phyloP scores from a whole-genome alignment of 2,329 filamentous ascomycete species.

The Tolypocladium tundrense region DNA sequence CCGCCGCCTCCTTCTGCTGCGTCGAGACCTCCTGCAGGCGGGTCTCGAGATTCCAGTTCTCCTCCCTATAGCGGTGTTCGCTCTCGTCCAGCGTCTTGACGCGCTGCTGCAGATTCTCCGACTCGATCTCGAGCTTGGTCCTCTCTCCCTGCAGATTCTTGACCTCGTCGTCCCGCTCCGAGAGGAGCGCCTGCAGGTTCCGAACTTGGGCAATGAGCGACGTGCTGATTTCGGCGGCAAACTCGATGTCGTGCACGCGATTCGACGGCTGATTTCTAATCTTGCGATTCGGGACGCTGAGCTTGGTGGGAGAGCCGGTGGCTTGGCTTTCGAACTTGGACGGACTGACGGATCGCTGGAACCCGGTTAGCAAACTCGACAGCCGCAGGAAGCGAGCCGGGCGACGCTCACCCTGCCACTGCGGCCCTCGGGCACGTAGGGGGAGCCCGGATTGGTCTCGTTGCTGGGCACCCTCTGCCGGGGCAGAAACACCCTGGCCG shows the following conservation, averaged over 20 bases:
- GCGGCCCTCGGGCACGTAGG: slow-evolving; percentile 41
- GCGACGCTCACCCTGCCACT: slow-evolving; percentile 38
- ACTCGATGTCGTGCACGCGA: slow-evolving; percentile 90
- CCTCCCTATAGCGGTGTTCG: slow-evolving; percentile 93
- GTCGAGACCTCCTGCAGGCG: slow-evolving; percentile 76
- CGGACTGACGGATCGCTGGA: slow-evolving; percentile 58
- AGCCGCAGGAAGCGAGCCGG: not conserved
- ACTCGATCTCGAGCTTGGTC: slow-evolving; percentile 71
- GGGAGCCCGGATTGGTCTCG: slow-evolving; percentile 44
- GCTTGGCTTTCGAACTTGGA: slow-evolving; percentile 77
- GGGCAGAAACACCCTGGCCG: slow-evolving; percentile 75
- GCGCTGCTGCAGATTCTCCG: slow-evolving; percentile 68
- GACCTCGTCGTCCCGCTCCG: slow-evolving; percentile 79
- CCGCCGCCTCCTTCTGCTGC: slow-evolving; percentile 62
- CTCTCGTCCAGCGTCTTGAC: slow-evolving; percentile 81
- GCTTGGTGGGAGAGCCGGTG: slow-evolving; percentile 78
- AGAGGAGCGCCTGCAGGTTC: slow-evolving; percentile 73
- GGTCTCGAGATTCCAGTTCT: slow-evolving; percentile 96
- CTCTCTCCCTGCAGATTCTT: slow-evolving; percentile 66
- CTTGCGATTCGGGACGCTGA: slow-evolving; percentile 77
- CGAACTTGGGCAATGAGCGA: slow-evolving; percentile 90
- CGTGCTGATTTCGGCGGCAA: slow-evolving; percentile 96
- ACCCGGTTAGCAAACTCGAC: slow-evolving; percentile 3
- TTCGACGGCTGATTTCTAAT: slow-evolving; percentile 82
- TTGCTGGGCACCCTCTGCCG: slow-evolving; percentile 72